phyloP scores from a whole-genome alignment of 768 basidiomycete species.

The Lactarius tabidus region DNA sequence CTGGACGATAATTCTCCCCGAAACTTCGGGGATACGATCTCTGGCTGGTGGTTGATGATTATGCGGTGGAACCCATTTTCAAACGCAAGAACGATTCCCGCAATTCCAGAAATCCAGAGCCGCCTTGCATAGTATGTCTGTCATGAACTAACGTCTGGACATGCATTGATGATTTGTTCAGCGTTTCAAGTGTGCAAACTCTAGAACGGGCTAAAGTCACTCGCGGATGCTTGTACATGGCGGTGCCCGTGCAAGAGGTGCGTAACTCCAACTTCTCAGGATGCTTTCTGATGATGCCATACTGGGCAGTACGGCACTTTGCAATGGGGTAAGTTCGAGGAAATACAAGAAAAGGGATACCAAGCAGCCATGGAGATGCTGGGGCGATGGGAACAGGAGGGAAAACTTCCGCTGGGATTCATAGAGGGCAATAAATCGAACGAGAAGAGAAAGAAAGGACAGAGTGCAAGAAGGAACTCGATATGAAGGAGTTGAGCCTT shows the following conservation, averaged over 20 bases:
- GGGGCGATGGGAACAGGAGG: slow-evolving; percentile 77
- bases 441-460: slow-evolving; percentile 55
- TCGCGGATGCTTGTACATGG: slow-evolving; percentile 86
- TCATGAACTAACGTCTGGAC: slow-evolving; percentile 15
- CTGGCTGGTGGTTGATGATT: slow-evolving; percentile 93
- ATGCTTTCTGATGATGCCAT: neutral
- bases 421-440: slow-evolving; percentile 55
- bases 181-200: slow-evolving; percentile 93
- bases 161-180: slow-evolving; percentile 32
- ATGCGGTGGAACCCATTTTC: slow-evolving; percentile 94
- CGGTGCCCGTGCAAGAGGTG: slow-evolving; percentile 93
- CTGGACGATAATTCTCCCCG: slow-evolving; percentile 94
- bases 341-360: slow-evolving; percentile 83
- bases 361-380: slow-evolving; percentile 66
- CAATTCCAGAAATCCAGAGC: slow-evolving; percentile 90
- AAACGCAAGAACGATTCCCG: slow-evolving; percentile 68
- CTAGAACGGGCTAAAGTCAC: slow-evolving; percentile 92
- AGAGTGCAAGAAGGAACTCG: slow-evolving; percentile 76
- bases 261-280: slow-evolving; percentile 22
- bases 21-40: slow-evolving; percentile 91
- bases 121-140: slow-evolving; percentile 86
- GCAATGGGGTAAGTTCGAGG: slow-evolving; percentile 84
- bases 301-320: slow-evolving; percentile 76
- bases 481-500: slow-evolving; percentile 31
- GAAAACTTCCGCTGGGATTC: slow-evolving; percentile 69